Base-by-base conservation (phyloP, 202 grass and related monocot species). In the Dendrocalamus latiflorus region DNA sequence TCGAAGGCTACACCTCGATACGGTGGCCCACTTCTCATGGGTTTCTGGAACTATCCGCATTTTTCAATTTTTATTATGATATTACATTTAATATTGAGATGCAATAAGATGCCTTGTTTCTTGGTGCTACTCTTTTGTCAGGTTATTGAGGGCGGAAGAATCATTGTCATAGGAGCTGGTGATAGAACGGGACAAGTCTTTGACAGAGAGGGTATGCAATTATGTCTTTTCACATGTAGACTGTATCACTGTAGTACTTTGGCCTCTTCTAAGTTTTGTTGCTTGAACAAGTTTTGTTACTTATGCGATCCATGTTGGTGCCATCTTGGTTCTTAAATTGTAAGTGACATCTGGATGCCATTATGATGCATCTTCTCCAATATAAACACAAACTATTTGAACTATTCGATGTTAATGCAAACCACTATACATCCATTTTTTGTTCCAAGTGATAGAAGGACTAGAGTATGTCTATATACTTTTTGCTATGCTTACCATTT, bases 171-270 rank as follows among this genome's bases (percentile, higher is more conserved):
- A 28, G 28, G 89, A 95, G 65, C 39, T 95, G 80, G 85, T 89
- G 68, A 72, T 85, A 7, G 93, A 92, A 78, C 84, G 60, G 71
- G 91, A 86, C 28, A 93, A 90, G 83, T 88, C 76, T 70, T 49
- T 98, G 42, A 85, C 85, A 75, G 93, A 95, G 68, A 90, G 92
- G 83, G 96, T 98, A 92, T 16, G 83, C 20, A 21, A 8, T 45
- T 82, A 28, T 28, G 65, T 60, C 4, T 68, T 65, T 26, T 56
- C 25, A 76, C 59, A 38, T 78, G 34, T 22, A 58, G n/a, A 22
- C 24, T n/a, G 45, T 28, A 28, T 28, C 28, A 66, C 41, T 74
- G 20, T 68, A 45, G 17, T 57, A 8, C n/a, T 74, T 22, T 80
- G 18, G 37, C 33, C 51, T 80, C 7, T 58, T 28, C 28, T 28